Conservation (phyloP, 2,329 filamentous ascomycete species). For the Bipolaris zeicola region DNA sequence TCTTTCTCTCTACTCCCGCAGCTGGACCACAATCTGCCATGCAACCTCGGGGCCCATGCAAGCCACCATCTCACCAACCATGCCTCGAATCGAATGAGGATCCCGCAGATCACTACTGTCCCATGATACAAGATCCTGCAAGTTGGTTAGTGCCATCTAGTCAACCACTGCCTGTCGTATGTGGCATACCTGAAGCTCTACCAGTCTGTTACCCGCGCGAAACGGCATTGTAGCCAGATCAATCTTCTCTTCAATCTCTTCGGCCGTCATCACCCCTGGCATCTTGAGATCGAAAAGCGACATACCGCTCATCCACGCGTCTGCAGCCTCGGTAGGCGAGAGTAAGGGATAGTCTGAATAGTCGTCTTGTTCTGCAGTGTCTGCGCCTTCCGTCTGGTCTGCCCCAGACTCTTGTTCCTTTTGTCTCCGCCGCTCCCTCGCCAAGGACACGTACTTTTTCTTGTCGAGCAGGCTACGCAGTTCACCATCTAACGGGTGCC, state of each 20-base stretch:
- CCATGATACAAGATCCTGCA: conserved; percentile 65
- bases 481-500: conserved; percentile 64
- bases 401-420: conserved; percentile 12
- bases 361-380: conserved; percentile 14
- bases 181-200: conserved; percentile 42
- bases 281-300: conserved; percentile 67
- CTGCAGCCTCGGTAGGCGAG: conserved; percentile 37
- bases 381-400: neutral
- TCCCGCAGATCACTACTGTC: conserved; percentile 58
- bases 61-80: conserved; percentile 70
- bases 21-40: conserved; percentile 63
- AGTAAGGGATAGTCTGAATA: conserved; percentile 33
- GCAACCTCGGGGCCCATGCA: conserved; percentile 67
- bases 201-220: conserved; percentile 49
- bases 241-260: conserved; percentile 57
- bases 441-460: conserved; percentile 60
- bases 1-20: conserved; percentile 36
- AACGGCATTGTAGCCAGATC: conserved; percentile 66
- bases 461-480: conserved; percentile 60
- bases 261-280: conserved; percentile 67
- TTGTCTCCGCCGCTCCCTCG: conserved; percentile 39
- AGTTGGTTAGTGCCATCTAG: conserved; percentile 31
- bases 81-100: conserved; percentile 61
- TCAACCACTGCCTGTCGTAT: neutral
- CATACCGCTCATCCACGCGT: conserved; percentile 44